A percentile compares a stretch with the other conserved stretches of the same genome.
Conservation (phyloP, 2,329 filamentous ascomycete species). For the Hymenotorrendiella dingleyae region DNA sequence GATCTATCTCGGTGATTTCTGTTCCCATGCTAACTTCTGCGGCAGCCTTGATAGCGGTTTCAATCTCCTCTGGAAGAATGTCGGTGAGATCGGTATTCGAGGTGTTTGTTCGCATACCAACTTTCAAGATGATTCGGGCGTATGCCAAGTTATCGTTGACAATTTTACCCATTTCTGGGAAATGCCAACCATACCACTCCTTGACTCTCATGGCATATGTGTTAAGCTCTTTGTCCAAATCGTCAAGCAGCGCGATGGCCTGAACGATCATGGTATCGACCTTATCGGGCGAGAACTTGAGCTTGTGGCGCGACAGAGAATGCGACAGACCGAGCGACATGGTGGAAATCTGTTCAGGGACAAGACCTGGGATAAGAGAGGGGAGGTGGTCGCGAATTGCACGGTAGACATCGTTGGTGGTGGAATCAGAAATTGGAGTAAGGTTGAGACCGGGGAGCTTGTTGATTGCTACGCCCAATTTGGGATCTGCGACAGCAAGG, state of each 20-base stretch:
- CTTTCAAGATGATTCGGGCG: conserved; percentile 76
- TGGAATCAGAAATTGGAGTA: conserved; percentile 73
- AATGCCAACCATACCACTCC: conserved; percentile 99
- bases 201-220: conserved; percentile 98
- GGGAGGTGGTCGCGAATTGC: conserved; percentile 87
- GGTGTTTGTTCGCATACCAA: conserved; percentile 83
- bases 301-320: conserved; percentile 92
- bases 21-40: conserved; percentile 98
- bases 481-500: conserved; percentile 87
- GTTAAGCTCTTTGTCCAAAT: conserved; percentile 97
- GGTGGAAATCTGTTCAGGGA: conserved; percentile 79
- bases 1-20: conserved; percentile 87
- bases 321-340: conserved; percentile 96
- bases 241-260: conserved; percentile 87
- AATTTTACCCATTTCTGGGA: conserved; percentile 96
- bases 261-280: conserved; percentile 99
- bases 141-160: conserved; percentile 96
- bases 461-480: conserved; percentile 85
- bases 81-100: conserved; percentile 74
- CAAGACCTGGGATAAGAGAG: conserved; percentile 82
- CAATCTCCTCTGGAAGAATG: conserved; percentile 92
- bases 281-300: conserved; percentile 98
- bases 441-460: conserved; percentile 86
- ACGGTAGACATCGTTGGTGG: conserved; percentile 84
- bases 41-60: conserved; percentile 83